Conservation (phyloP, 2,329 filamentous ascomycete genomes). For the Conoideocrella luteorostrata region DNA sequence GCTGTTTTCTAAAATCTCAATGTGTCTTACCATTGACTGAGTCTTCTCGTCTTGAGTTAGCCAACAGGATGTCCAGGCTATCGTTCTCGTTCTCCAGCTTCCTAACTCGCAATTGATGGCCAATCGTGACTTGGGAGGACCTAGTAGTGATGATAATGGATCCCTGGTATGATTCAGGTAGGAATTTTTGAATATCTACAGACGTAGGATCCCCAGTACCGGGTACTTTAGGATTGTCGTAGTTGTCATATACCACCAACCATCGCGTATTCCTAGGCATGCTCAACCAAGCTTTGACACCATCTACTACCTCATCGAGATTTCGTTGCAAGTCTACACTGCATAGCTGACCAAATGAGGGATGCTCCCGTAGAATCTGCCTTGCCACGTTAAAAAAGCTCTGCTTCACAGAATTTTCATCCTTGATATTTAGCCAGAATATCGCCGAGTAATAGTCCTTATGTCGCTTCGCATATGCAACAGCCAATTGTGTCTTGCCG, state of each 20-base stretch:
- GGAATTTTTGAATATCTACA: constrained; percentile 25
- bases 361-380: constrained; percentile 21
- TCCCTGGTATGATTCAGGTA: constrained; percentile 29
- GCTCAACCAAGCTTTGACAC: too few species aligned
- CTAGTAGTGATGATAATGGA: constrained; percentile 36
- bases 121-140: constrained; percentile 24
- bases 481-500: too few species aligned
- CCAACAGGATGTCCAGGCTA: constrained; percentile 23
- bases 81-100: constrained; percentile 25
- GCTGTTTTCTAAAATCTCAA: constrained; percentile 1
- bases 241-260: constrained; percentile 36
- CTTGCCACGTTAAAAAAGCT: constrained; percentile 25
- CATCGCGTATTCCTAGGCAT: constrained; percentile 27
- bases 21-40: constrained; percentile 18
- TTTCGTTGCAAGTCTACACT: constrained; percentile 12
- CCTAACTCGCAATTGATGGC: constrained; percentile 22
- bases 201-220: constrained; percentile 6
- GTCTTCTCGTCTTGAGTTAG: constrained; percentile 17
- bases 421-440: constrained; percentile 37
- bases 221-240: constrained; percentile 28
- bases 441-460: too few species aligned
- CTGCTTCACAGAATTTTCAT: constrained; percentile 28
- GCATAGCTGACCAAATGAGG: constrained; percentile 9
- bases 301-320: constrained; percentile 19
- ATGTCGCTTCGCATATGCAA: too few species aligned